phyloP scores from a whole-genome alignment of 2,329 filamentous ascomycete genomes.

The Tolypocladium tundrense region DNA sequence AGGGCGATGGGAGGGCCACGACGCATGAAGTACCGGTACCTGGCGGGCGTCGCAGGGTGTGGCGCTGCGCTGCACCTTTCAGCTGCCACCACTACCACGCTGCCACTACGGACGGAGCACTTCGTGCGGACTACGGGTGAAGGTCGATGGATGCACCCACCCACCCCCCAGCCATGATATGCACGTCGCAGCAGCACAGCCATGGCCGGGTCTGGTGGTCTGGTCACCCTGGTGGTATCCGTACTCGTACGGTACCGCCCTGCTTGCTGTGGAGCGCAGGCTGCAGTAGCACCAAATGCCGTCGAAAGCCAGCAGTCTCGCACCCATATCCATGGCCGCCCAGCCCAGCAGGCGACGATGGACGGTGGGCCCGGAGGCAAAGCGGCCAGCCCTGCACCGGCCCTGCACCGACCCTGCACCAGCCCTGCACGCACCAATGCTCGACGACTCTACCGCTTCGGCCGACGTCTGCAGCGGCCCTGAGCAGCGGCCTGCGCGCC shows the following conservation, averaged over 20 bases:
- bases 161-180: background rate
- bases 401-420: background rate
- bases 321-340: background rate
- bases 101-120: no score
- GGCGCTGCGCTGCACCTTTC: constrained; percentile 5
- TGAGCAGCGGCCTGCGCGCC: background rate
- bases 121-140: background rate
- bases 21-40: background rate
- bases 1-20: background rate
- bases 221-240: background rate
- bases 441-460: background rate
- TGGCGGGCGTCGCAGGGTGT: background rate
- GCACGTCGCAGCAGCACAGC: constrained; percentile 4
- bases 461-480: background rate
- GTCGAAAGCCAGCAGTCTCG: background rate
- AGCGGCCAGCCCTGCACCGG: background rate
- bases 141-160: background rate
- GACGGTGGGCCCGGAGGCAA: background rate
- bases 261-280: background rate
- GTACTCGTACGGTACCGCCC: background rate
- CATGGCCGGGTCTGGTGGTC: background rate
- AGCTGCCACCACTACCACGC: constrained; percentile 3
- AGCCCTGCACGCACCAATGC: background rate
- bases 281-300: constrained; percentile 4
- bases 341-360: background rate